Conservation (phyloP, 2,329 filamentous ascomycete species). For the Sclerotinia minor region DNA sequence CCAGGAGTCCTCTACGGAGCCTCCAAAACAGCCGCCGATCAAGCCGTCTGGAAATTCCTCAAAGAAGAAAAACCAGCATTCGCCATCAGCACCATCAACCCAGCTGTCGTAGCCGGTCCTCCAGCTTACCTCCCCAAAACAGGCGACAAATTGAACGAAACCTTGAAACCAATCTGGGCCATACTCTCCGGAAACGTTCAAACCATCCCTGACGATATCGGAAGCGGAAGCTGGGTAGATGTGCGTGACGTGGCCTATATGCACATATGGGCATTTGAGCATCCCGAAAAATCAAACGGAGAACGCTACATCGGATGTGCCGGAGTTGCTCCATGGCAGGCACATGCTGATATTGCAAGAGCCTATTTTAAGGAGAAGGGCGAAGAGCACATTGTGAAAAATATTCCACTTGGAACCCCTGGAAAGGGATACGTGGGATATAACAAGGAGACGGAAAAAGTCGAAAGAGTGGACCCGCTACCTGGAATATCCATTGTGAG, state of each 20-base stretch:
- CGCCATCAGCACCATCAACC: constrained; percentile 45
- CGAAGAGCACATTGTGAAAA: constrained; percentile 29
- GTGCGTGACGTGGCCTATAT: constrained; percentile 49
- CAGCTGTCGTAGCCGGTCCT: constrained; percentile 47
- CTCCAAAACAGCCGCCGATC: constrained; percentile 46
- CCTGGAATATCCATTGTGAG: constrained; percentile 33
- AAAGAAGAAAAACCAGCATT: constrained; percentile 44
- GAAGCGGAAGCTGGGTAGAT: constrained; percentile 44
- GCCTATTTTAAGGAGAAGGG: constrained; percentile 42
- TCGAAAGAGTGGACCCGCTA: constrained; percentile 27
- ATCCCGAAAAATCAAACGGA: constrained; percentile 44
- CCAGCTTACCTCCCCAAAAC: constrained; percentile 42
- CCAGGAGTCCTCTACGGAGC: constrained; percentile 42
- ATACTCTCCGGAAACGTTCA: constrained; percentile 43
- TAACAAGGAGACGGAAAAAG: constrained; percentile 32
- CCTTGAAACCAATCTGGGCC: constrained; percentile 41
- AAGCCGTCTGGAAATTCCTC: constrained; percentile 45
- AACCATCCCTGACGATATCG: constrained; percentile 34
- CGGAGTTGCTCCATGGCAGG: constrained; percentile 43
- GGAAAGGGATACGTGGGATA: constrained; percentile 45
- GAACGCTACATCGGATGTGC: constrained; percentile 46
- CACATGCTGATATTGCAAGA: constrained; percentile 47
- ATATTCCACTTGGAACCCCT: constrained; percentile 44
- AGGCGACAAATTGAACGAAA: constrained; percentile 41
- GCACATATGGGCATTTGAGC: constrained; percentile 44